Evolutionary conservation across 2,329 filamentous ascomycete species (phyloP).

Genomic region (Cordyceps pruinosa): DNA sequence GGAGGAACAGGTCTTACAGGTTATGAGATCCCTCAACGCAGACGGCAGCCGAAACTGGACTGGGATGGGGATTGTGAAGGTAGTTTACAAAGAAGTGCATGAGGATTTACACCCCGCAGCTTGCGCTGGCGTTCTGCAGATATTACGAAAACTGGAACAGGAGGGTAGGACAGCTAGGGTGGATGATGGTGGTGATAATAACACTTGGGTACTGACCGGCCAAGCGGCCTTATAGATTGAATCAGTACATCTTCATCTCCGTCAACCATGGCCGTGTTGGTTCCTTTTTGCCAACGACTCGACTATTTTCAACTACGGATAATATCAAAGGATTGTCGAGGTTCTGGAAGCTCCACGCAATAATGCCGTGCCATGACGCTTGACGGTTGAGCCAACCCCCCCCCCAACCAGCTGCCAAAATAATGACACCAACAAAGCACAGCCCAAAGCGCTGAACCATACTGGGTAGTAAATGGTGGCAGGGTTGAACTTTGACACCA

Average conservation of each 20-base stretch:
- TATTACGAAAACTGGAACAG: slow-evolving; percentile 67
- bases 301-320: too few relatives aligned
- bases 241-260: neutral
- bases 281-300: too few relatives aligned
- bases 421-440: too few relatives aligned
- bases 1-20: slow-evolving; percentile 68
- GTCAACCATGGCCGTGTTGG: neutral
- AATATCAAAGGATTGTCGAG: too few relatives aligned
- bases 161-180: slow-evolving; percentile 59
- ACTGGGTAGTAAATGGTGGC: too few relatives aligned
- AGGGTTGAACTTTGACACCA: too few relatives aligned
- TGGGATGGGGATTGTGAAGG: slow-evolving; percentile 75
- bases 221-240: slow-evolving; percentile 19
- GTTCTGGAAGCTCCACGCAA: too few relatives aligned
- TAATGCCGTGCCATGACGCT: too few relatives aligned
- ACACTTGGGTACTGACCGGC: slow-evolving; percentile 17
- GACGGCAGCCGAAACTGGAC: slow-evolving; percentile 44
- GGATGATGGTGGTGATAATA: slow-evolving; percentile 19
- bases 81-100: slow-evolving; percentile 76
- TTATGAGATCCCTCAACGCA: slow-evolving; percentile 38
- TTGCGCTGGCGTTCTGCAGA: slow-evolving; percentile 66
- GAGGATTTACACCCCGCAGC: slow-evolving; percentile 70
- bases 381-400: too few relatives aligned
- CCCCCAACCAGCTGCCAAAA: too few relatives aligned
- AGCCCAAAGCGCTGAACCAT: too few relatives aligned